phyloP scores from a whole-genome alignment of 345 rosid genomes.

The Ricinus communis region DNA sequence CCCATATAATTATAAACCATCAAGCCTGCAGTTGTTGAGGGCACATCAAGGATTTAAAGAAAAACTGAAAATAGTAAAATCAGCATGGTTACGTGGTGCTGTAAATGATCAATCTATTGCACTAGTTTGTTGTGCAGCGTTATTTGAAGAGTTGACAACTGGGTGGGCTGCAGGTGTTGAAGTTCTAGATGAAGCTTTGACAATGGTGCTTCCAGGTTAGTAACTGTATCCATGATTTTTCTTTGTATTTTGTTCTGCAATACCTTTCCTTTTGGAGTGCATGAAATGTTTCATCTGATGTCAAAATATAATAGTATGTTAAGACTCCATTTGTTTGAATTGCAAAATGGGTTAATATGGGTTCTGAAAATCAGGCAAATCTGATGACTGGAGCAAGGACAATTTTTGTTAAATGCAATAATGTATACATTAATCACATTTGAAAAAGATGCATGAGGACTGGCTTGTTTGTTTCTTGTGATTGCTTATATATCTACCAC shows the following conservation, averaged over 20 bases:
- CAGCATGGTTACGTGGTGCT: slow-evolving; percentile 69
- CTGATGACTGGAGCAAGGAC: neutral
- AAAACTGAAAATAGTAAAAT: slow-evolving; percentile 49
- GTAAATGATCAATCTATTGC: slow-evolving; percentile 75
- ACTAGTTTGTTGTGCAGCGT: slow-evolving; percentile 70
- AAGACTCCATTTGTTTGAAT: too few relatives aligned
- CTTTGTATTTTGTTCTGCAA: neutral
- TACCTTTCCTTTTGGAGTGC: neutral
- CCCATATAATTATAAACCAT: slow-evolving; percentile 66
- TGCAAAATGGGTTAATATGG: neutral
- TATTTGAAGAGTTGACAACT: slow-evolving; percentile 79
- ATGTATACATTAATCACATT: neutral
- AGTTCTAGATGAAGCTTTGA: slow-evolving; percentile 61
- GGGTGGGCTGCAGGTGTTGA: slow-evolving; percentile 64
- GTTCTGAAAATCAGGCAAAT: neutral
- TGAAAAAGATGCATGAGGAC: neutral
- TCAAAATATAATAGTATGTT: neutral
- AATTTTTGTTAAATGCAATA: neutral
- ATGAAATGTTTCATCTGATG: neutral
- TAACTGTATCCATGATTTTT: neutral
- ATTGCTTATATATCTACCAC: too few relatives aligned
- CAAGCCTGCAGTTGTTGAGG: slow-evolving; percentile 75
- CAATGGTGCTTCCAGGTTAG: slow-evolving; percentile 88
- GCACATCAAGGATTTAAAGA: slow-evolving; percentile 90
- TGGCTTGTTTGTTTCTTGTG: neutral